Base-by-base conservation (phyloP, 1,284 basidiomycete species). In the Wallemia ichthyophaga region DNA sequence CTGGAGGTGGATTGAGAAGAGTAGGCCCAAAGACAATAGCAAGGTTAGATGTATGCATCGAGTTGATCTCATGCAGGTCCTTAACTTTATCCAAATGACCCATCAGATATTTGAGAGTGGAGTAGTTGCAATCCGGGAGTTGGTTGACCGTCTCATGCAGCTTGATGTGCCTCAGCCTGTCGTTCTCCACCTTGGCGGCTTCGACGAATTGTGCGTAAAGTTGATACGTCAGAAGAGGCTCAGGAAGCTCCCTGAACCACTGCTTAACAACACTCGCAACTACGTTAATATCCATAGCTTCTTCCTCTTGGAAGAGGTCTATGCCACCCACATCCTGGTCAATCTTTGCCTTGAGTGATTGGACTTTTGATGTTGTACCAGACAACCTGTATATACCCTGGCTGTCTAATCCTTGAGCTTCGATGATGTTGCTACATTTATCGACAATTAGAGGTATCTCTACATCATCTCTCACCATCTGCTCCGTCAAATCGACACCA, bases 21-120 rank as follows among this genome's bases (percentile, higher is more conserved):
- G 92, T 96, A 9, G 92, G 92, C 1, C 94, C 92, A 70, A 99
- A 98, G 9, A 99, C 88, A 64, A 98, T 95, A 3, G 87, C 82
- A 28, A 99, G 72, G 70, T 99, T 99, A 63, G 85, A 83, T 58
- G 83, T 80, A 7, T 83, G 80, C 92, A 99, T 99, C 58, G 85
- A 82, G 69, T 98, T 99, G 59, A 81, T 73, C 3, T 74, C 70
- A 63, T 85, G 81, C 63, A 79, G 76, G 65, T 81, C 76, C 57
- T 77, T 77, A 60, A 94, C 79, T 67, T 77, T 80, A 72, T 95
- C 77, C 61, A 99, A 71, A 72, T 98, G 92, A 11, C 83, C 88
- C 76, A 99, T 78, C 67, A 98, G 83, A 69, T 78, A 95, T 69
- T 96, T 96, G 59, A 98, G 75, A 1, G 92, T 95, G 0, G 94